A percentile compares a stretch with the other conserved stretches of the same genome.
These are phyloP conservation scores for Torulaspora gathmanii DNA, from an alignment of 805 yeast species.

Conservation along the genomic window DNA sequence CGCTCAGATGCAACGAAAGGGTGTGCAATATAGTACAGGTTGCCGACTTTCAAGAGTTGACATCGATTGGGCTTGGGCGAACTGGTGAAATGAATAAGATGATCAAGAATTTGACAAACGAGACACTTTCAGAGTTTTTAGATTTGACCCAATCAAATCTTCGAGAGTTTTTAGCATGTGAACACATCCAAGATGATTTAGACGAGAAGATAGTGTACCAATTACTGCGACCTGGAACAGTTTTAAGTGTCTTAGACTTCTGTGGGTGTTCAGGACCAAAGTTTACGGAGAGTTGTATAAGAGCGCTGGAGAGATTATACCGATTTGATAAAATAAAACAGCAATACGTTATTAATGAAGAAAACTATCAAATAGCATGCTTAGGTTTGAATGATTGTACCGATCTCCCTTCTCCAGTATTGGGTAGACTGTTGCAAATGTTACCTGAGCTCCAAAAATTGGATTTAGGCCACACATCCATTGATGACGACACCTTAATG, in stretches of 20 bases:
- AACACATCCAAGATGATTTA: constrained; percentile 79
- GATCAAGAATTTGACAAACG: constrained; percentile 81
- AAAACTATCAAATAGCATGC: constrained; percentile 33
- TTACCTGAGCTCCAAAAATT: constrained; percentile 62
- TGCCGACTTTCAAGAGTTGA: constrained; percentile 82
- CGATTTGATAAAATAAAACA: constrained; percentile 15
- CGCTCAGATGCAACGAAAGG: constrained; percentile 44
- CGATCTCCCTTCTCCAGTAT: constrained; percentile 56
- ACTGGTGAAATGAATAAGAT: constrained; percentile 86
- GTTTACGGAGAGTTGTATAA: constrained; percentile 56
- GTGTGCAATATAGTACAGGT: constrained; percentile 59
- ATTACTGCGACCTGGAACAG: constrained; percentile 31
- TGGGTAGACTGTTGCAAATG: constrained; percentile 41
- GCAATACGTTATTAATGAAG: constrained; percentile 18
- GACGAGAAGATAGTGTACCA: constrained; percentile 43
- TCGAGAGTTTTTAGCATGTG: constrained; percentile 76
- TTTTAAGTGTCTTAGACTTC: constrained; percentile 68
- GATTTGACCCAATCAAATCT: constrained; percentile 56
- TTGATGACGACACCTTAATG: constrained; percentile 57
- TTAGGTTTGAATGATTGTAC: constrained; percentile 88
- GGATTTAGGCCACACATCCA: constrained; percentile 77
- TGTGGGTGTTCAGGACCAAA: constrained; percentile 75
- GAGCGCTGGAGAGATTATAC: constrained; percentile 29
- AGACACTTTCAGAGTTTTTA: constrained; percentile 63
- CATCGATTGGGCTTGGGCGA: constrained; percentile 84